Conservation (phyloP, 1,139 yeast species). For the Saccharomyces hybrid region DNA sequence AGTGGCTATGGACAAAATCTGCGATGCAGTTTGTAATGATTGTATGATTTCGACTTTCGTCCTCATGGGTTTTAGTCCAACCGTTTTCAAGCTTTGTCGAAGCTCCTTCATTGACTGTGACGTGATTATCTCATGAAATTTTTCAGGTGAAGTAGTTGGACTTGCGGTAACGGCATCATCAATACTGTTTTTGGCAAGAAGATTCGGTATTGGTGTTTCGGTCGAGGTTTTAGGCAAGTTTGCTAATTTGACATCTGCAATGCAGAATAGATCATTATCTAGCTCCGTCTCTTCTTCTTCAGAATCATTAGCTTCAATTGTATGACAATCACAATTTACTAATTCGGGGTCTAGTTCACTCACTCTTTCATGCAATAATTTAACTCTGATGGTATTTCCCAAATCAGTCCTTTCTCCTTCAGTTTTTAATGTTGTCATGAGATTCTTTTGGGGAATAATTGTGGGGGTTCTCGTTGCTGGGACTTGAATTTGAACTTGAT, state of each 20-base stretch:
- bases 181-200: neutral
- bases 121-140: slow-evolving; percentile 5
- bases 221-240: slow-evolving; percentile 1
- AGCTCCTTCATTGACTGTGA: slow-evolving; percentile 18
- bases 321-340: slow-evolving; percentile 2
- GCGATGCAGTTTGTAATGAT: slow-evolving; percentile 25
- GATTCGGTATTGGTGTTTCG: neutral
- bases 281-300: slow-evolving; percentile 6
- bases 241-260: neutral
- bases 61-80: slow-evolving; percentile 26
- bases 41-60: slow-evolving; percentile 25
- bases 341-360: neutral
- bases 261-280: neutral
- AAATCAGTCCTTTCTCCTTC: neutral
- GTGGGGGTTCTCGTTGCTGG: slow-evolving; percentile 29
- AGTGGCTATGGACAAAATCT: slow-evolving; percentile 11
- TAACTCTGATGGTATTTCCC: neutral
- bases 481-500: slow-evolving; percentile 16
- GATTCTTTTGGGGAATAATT: neutral
- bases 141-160: slow-evolving; percentile 3
- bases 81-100: slow-evolving; percentile 17
- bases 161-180: neutral
- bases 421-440: neutral
- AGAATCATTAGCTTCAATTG: slow-evolving; percentile 10
- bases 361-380: neutral